Evolutionary conservation across 495 filamentous ascomycete species (phyloP), one percentile per base, ranked within the genome.

Genomic region (Lophiotrema nucula): DNA sequence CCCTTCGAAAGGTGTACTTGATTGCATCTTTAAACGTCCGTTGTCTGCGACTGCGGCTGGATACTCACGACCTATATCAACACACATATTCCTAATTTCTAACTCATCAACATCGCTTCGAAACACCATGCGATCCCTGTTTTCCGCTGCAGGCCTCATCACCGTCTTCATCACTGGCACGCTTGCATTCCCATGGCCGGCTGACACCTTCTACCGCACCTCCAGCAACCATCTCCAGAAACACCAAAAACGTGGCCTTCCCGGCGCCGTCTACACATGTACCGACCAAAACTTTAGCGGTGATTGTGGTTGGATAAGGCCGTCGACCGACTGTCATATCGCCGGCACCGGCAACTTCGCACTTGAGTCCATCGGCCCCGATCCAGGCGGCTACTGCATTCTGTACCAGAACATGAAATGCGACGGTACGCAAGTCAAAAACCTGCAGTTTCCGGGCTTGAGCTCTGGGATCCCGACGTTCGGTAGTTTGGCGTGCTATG

Each of bases 241-340:
- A 3, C 49, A 39, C 45, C 33, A 47, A 1, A 24, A 33, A 8
- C 58, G 58, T 24, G 51, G 50, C 22, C 58, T 61, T 35, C 50
- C 58, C 21, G 58, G 58, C 33, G 58, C 58, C 4, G 49, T 61
- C 50, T 61, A 61, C 44, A 49, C 55, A 47, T 61, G 58, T 50
- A 61, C 49, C n/a, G 28, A 41, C 21, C 33, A 22, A 10, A 61
- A 61, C 18, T 61, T 61, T 33, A 6, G 19, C 3, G 58, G 51
- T 23, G 42, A 61, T 43, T 61, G 58, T 50, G 43, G 26, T 0
- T 61, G 58, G 58, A 23, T 33, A 5, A 12, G 19, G n/a, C 58
- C 58, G 1, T 27, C 22, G 10, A 21, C 18, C 3, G 8, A 21
- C 5, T 61, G 58, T 44, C 58, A 45, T 43, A 61, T 61, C 26